phyloP scores from a whole-genome alignment of 352 stramenopile species.

The Aphanomyces stellatus region DNA sequence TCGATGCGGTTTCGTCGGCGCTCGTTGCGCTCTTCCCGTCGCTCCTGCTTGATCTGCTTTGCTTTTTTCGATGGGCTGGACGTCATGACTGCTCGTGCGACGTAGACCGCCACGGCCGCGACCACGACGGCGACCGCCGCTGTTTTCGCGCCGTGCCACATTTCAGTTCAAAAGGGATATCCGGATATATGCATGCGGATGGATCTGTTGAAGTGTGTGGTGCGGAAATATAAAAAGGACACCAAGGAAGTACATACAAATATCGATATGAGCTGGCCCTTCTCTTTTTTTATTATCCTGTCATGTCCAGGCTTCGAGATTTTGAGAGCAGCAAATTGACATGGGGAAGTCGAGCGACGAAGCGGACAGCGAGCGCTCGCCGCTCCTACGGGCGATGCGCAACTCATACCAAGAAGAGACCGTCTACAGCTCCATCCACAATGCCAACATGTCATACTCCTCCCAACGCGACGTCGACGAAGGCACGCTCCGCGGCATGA shows the following conservation, averaged over 20 bases:
- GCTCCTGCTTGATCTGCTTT: slow-evolving; percentile 3
- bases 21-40: slow-evolving; percentile 10
- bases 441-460: slow-evolving; percentile 19
- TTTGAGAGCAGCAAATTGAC: too few relatives aligned
- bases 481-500: slow-evolving; percentile 26
- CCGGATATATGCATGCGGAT: too few relatives aligned
- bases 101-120: neutral
- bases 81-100: neutral
- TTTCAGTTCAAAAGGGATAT: too few relatives aligned
- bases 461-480: slow-evolving; percentile 18
- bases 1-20: neutral
- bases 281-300: neutral
- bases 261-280: too few relatives aligned
- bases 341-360: slow-evolving; percentile 3
- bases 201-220: too few relatives aligned
- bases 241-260: too few relatives aligned
- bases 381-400: slow-evolving; percentile 51
- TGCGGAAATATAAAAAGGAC: too few relatives aligned
- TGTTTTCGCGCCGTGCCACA: neutral
- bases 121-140: neutral
- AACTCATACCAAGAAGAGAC: slow-evolving; percentile 50
- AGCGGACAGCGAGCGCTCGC: slow-evolving; percentile 44
- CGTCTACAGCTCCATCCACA: slow-evolving; percentile 61
- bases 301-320: neutral
- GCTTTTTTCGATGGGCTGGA: neutral